Percentiles rank a stretch among this genome's conserved stretches.
Evolutionary conservation across 352 stramenopile genomes (phyloP).

Genomic region (Phytophthora vignae): DNA sequence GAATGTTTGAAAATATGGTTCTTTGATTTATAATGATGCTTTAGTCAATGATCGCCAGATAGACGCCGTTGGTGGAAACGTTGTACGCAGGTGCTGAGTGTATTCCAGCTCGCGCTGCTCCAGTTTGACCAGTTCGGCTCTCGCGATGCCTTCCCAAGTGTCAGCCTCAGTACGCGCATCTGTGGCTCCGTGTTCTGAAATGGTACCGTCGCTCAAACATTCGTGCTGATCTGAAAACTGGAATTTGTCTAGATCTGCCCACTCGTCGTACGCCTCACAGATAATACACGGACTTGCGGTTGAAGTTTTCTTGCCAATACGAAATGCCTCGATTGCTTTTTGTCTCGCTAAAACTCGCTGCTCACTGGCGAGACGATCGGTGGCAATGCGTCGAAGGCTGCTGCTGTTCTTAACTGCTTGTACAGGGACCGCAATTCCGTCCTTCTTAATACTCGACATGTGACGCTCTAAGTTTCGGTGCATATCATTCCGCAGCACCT

Average conservation of each 20-base stretch:
- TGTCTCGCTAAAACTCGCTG: conserved; percentile 2
- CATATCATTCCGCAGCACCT: conserved; percentile 26
- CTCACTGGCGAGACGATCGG: conserved; percentile 5
- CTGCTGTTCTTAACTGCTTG: conserved; percentile 3
- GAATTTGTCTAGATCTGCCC: neutral
- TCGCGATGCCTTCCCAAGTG: neutral
- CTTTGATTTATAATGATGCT: no score
- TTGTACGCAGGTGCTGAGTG: neutral
- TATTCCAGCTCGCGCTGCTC: conserved; percentile 8
- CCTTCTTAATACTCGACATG: neutral
- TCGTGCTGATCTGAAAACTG: neutral
- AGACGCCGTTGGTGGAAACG: neutral
- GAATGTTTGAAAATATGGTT: no score
- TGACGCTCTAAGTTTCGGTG: conserved; percentile 22
- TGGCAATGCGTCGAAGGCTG: neutral
- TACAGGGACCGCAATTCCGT: neutral
- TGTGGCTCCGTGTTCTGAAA: neutral
- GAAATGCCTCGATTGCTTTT: conserved; percentile 8
- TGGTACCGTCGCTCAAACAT: neutral
- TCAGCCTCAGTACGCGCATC: neutral
- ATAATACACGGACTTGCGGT: conserved; percentile 7
- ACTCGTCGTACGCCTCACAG: conserved; percentile 7
- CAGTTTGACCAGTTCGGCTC: conserved; percentile 1
- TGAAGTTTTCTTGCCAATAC: neutral
- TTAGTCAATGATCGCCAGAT: conserved; percentile 10